A percentile compares a stretch with the other conserved stretches of the same genome.
These are phyloP conservation scores for Ophiostoma piceae DNA, from an alignment of 2,329 filamentous ascomycete species.

Conservation along the genomic window DNA sequence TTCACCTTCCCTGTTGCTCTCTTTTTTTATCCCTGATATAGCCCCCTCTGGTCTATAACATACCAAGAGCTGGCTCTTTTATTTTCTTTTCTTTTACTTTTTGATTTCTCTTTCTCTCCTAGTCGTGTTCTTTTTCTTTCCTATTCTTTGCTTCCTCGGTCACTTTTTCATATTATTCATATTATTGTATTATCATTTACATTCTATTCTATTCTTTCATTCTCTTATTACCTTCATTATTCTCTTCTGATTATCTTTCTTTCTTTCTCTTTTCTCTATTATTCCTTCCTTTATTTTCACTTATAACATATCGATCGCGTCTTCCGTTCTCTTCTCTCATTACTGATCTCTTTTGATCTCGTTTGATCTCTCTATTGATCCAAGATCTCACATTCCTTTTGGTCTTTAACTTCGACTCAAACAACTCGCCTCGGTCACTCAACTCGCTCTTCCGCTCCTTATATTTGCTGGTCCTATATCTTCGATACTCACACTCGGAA, in stretches of 20 bases:
- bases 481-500: constrained; percentile 14
- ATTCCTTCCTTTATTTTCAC: constrained; percentile 1
- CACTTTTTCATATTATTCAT: background rate
- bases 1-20: background rate
- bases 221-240: constrained; percentile 22
- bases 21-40: constrained; percentile 23
- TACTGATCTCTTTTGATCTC: background rate
- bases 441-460: constrained; percentile 13
- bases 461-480: constrained; percentile 18
- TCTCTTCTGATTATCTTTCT: constrained; percentile 7
- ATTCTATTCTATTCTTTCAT: constrained; percentile 13
- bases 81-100: constrained; percentile 23
- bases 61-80: constrained; percentile 53
- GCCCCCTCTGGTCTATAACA: constrained; percentile 41
- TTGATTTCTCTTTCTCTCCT: constrained; percentile 31
- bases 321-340: background rate
- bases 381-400: constrained; percentile 2
- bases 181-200: constrained; percentile 7
- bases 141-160: background rate
- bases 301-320: constrained; percentile 36
- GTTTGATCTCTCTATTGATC: background rate
- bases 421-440: constrained; percentile 14
- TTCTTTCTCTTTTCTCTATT: background rate
- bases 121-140: background rate
- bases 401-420: constrained; percentile 7